phyloP scores from a whole-genome alignment of 176 grass and related monocot genomes.

The Alloteropsis semialata region DNA sequence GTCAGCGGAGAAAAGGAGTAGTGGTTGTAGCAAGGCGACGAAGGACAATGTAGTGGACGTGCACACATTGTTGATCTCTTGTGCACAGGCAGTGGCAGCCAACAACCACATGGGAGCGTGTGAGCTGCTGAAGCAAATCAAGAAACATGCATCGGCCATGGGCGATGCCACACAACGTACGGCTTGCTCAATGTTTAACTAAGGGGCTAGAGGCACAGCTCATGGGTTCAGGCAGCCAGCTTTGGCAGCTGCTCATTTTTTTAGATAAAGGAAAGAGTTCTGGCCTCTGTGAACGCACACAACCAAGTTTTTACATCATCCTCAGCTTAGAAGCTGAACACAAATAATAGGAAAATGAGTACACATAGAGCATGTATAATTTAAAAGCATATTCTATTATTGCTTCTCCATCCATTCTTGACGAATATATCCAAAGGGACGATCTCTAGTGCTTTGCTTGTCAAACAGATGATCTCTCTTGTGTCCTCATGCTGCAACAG shows the following conservation, averaged over 20 bases:
- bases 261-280: too few species aligned
- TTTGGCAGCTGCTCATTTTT: slow-evolving; percentile 22
- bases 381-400: too few species aligned
- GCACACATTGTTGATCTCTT: slow-evolving; percentile 45
- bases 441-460: too few species aligned
- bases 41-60: slow-evolving; percentile 38
- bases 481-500: too few species aligned
- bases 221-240: slow-evolving; percentile 37
- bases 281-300: too few species aligned
- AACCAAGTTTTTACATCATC: too few species aligned
- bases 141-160: slow-evolving; percentile 31
- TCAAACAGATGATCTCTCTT: too few species aligned
- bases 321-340: too few species aligned
- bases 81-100: slow-evolving; percentile 47
- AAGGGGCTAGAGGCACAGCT: slow-evolving; percentile 52
- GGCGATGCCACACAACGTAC: slow-evolving; percentile 60
- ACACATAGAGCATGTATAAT: too few species aligned
- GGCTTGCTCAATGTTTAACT: slow-evolving; percentile 50
- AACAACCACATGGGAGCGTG: slow-evolving; percentile 28
- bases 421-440: too few species aligned
- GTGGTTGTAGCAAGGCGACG: not conserved
- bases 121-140: slow-evolving; percentile 53
- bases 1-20: not conserved
- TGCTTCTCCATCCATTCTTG: too few species aligned
- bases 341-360: too few species aligned